Evolutionary conservation across 352 stramenopile species (phyloP), one percentile per base, ranked within the genome.

Genomic region (Achlya hypogyna): DNA sequence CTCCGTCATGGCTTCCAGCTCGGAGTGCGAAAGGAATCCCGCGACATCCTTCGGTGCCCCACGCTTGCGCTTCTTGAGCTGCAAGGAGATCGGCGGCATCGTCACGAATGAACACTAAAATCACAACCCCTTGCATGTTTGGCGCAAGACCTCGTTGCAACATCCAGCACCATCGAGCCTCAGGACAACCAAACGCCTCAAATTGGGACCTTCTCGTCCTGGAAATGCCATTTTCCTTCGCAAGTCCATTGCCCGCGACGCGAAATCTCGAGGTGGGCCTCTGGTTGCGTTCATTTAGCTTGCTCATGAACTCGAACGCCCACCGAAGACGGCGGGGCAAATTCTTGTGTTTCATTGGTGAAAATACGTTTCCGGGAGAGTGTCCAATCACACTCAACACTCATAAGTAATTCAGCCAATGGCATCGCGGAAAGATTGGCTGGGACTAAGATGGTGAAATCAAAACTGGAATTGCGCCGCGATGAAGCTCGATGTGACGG

Each of bases 401-500:
- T 56, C 34, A 38, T 28, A 27, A 27, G 56, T 42, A 58, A 67
- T 34, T 35, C 29, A n/a, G 42, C 60, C 60, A 67, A 67, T 67
- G 38, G 49, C n/a, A 67, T n/a, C 12, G 25, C 60, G 60, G 42
- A 67, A 67, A 42, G 51, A 58, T 67, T 67, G 60, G 60, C 60
- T 67, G 60, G 29, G 42, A 67, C 51, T 58, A 32, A 16, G 10
- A n/a, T 25, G 18, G 18, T 22, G 10, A 32, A 23, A 27, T 16
- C 58, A 65, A 54, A 69, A 71, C 45, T 31, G 35, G 53, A 69
- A 72, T 34, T 34, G 53, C 54, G 28, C 49, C 38, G 75, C 69
- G 73, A 95, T 95, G 88, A 97, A 96, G 81, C 87, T 97, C 71
- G 91, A 97, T 72, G 90, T 96, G 52, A 95, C 88, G 23, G 88